Evolutionary conservation across 768 basidiomycete genomes (phyloP), one percentile per base, ranked within the genome.

Genomic region (Lactarius hengduanensis): DNA sequence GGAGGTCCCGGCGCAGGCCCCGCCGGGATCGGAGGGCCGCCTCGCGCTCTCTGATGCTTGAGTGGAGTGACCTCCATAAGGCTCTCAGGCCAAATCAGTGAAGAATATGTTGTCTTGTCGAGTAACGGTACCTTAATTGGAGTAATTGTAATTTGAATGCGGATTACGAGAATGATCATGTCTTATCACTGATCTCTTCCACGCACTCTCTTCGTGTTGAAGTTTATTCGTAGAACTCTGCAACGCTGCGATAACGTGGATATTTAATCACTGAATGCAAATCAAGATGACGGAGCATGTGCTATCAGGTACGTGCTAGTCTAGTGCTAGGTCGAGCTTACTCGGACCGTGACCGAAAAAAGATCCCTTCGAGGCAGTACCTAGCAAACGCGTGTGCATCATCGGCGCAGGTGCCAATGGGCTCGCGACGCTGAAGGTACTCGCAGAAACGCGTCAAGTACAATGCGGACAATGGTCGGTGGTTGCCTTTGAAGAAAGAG

Each of bases 381-480:
- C 66, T 4, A 53, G 22, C 6, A 79, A 78, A 61, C 76, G 76
- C 18, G 88, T 92, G 63, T 86, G 88, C 64, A 79, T 94, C 57
- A 83, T 94, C 50, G 92, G 92, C 4, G 90, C 83, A 20, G 92
- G 92, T 15, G 81, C 91, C n/a, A 81, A 81, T 20, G 92, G 93
- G 8, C 80, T 94, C 0, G 88, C 85, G 28, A 81, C 84, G 6
- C 80, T 94, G 30, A 90, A 90, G 72, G 77, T 84, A 43, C 75
- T 92, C 65, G 76, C 83, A 10, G 86, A 92, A 55, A 80, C 84
- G 2, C 78, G 78, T 0, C 82, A 90, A 67, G 83, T 79, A 75
- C 82, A 83, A 73, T 71, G 76, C 26, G 84, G 86, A 0, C 68
- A 77, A n/a, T 94, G 93, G 92, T 76, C 75, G n/a, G 75, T 85